Base-by-base conservation (phyloP, 108 stramenopile species). In the Epithemia pelagica region DNA sequence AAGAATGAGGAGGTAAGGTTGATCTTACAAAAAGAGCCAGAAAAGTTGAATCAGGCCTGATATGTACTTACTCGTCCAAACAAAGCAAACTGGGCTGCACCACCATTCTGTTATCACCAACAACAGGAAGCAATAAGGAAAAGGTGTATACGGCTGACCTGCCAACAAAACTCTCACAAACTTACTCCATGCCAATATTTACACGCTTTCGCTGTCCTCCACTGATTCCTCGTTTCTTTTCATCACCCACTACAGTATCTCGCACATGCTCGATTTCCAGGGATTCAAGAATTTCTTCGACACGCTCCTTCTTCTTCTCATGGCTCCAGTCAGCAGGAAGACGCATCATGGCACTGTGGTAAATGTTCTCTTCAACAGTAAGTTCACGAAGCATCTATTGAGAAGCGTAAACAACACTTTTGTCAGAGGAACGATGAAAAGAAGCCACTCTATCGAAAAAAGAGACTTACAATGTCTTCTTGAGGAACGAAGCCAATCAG, bases 241-340 rank as follows among this genome's bases (percentile, higher is more conserved):
- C 80, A 58, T 86, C 90, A 3, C 89, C 88, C 46, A 95, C 86
- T 2, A 85, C 73, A 8, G 81, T 77, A 65, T 91, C 80, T 46
- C 58, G 59, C 2, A 93, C 76, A 31, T 78, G 78, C 27, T 52
- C 54, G 37, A 95, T 74, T 25, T 85, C 91, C 30, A 93, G 71
- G 0, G 52, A 52, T 7, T 59, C 62, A 37, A 78, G 21, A 37
- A 82, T 37, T 8, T 20, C 25, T 10, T 78, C 55, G 20, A 82
- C 77, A 8, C 59, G 32, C 8, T 58, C 26, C 0, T 57, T 55
- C 15, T 71, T 70, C 30, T 58, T 59, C 18, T 70, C 54, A 0
- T 71, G 23, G 0, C 32, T 1, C 24, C 22, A 26, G 7, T 23
- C 22, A 3, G 21, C 56, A 5, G 56, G 56, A 3, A 57, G 56